Base-by-base conservation (phyloP, 2,329 filamentous ascomycete genomes). In the Rutstroemia sp. region DNA sequence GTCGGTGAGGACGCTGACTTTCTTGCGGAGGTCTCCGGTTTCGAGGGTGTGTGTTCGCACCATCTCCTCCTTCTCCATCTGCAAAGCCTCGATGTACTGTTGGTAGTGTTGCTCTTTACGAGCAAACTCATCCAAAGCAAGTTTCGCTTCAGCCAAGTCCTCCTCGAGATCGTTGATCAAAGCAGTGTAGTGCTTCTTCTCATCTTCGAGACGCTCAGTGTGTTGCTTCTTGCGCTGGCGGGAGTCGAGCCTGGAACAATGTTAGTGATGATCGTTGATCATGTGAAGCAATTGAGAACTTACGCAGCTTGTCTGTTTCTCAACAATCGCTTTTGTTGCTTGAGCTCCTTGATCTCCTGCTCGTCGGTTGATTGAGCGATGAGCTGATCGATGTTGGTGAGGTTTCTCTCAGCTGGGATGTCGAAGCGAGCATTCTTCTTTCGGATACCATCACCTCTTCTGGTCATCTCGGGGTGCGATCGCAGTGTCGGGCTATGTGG, bases 341-440 rank as follows among this genome's bases (percentile, higher is more conserved):
- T 99, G 68, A 99, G 80, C 75, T 97, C 92, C 79, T 96, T 97
- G 77, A 96, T 88, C 76, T 95, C 87, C 63, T 94, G 85, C 68
- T 97, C 92, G 71, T 95, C 87, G 56, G 83, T 90, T 38, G 90
- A 92, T 73, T 90, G 85, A 53, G 86, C 80, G 72, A 99, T 97
- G 69, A 97, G 80, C 60, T 90, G 81, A 72, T 99, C 94, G 73
- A 99, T 97, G 75, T 95, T 97, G 77, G 82, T 86, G 65, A 99
- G 82, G 68, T 92, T 97, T 61, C 92, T 84, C 75, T 96, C 94
- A 46, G 89, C 85, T 9, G 94, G 94, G 64, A 99, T 99, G 69
- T 97, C 92, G 73, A 97, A 96, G 64, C 92, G 88, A 63, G 92
- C 91, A 69, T 97, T 99, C 87, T 97, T 97, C 85, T 99, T 99